These are phyloP conservation scores for Claviceps digitariae DNA, from an alignment of 2,329 filamentous ascomycete genomes.

Conservation along the genomic window DNA sequence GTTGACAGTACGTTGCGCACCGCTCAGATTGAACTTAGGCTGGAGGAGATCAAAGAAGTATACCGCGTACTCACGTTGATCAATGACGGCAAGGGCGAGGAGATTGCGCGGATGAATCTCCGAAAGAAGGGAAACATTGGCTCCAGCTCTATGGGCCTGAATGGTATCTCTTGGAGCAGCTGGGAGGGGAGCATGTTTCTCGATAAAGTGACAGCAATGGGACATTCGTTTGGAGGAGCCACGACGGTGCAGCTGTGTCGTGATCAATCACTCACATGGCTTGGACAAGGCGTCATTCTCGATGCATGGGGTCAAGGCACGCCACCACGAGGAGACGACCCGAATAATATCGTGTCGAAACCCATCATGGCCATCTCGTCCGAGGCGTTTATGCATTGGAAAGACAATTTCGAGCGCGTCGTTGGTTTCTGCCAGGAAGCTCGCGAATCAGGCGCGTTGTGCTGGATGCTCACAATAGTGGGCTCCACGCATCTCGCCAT, in stretches of 20 bases:
- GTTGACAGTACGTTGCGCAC: constrained; percentile 45
- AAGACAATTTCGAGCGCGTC: constrained; percentile 46
- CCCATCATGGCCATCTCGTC: constrained; percentile 51
- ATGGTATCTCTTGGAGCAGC: constrained; percentile 38
- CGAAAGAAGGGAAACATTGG: constrained; percentile 43
- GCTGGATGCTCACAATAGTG: constrained; percentile 37
- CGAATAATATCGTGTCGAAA: constrained; percentile 29
- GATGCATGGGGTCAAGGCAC: constrained; percentile 48
- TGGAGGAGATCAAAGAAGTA: constrained; percentile 52
- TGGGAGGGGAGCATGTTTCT: constrained; percentile 45
- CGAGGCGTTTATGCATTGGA: constrained; percentile 60
- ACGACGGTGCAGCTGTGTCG: constrained; percentile 48
- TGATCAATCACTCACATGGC: constrained; percentile 36
- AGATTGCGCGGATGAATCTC: constrained; percentile 37
- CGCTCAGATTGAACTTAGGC: constrained; percentile 48
- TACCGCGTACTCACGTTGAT: constrained; percentile 43
- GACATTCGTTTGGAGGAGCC: constrained; percentile 55
- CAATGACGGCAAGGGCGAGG: constrained; percentile 36
- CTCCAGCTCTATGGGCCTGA: constrained; percentile 43
- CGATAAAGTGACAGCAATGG: constrained; percentile 45
- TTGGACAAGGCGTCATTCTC: constrained; percentile 51
- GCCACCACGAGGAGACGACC: constrained; percentile 28
- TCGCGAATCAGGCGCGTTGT: constrained; percentile 28
- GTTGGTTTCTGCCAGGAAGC: constrained; percentile 43
- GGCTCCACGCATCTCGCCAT: constrained; percentile 54